Percentiles rank a stretch among this genome's conserved stretches.
phyloP scores from a whole-genome alignment of 306 rosid genomes.

The Arachis stenosperma region DNA sequence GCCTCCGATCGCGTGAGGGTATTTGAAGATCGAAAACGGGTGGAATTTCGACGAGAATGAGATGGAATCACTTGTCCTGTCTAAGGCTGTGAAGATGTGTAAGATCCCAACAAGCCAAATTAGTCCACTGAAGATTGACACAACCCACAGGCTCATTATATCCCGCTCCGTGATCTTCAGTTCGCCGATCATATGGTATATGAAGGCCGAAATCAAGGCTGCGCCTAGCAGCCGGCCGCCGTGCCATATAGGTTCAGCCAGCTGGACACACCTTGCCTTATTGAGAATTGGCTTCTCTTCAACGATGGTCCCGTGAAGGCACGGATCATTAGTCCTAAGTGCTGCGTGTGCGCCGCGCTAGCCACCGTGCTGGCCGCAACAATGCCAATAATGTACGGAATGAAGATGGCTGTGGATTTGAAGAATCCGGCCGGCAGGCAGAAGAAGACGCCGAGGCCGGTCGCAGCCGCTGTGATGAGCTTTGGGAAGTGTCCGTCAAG shows the following conservation, averaged over 20 bases:
- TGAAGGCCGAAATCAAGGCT: constrained; percentile 67
- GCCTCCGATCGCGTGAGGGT: constrained; percentile 72
- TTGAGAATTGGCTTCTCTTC: constrained; percentile 42
- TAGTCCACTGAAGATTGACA: constrained; percentile 84
- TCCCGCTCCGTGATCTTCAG: constrained; percentile 29
- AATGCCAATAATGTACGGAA: constrained; percentile 66
- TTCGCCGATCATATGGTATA: constrained; percentile 74
- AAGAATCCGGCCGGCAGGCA: constrained; percentile 80
- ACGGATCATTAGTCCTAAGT: constrained; percentile 72
- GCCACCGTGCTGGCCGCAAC: constrained; percentile 64
- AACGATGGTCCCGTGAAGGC: constrained; percentile 53
- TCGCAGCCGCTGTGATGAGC: constrained; percentile 53
- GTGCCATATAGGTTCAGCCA: constrained; percentile 65
- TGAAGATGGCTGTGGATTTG: constrained; percentile 61
- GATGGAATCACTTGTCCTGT: constrained; percentile 43
- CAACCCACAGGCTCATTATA: constrained; percentile 72
- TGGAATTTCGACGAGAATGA: constrained; percentile 43
- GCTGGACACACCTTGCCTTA: constrained; percentile 52
- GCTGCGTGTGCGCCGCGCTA: constrained; percentile 77
- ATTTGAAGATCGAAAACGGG: constrained; percentile 54
- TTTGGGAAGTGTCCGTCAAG: constrained; percentile 68
- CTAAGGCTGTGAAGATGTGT: constrained; percentile 50
- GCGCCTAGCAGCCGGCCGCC: constrained; percentile 58
- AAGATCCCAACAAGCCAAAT: constrained; percentile 72
- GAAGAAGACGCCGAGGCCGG: constrained; percentile 64